phyloP scores from a whole-genome alignment of 176 grass and related monocot genomes.

The Avena eriantha region DNA sequence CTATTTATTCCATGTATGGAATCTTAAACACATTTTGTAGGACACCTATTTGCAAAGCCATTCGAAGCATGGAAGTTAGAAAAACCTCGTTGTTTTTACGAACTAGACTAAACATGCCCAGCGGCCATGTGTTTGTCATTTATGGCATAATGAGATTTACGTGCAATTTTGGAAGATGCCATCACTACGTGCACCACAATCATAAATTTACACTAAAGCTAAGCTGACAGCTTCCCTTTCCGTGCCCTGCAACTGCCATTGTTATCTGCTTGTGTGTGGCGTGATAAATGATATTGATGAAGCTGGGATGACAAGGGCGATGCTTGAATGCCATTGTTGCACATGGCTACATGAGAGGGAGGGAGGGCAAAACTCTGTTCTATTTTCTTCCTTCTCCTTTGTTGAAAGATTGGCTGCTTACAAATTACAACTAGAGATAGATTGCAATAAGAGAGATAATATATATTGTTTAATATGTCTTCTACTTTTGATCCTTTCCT shows the following conservation, averaged over 20 bases:
- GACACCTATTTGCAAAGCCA: background rate
- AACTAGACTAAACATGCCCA: slow-evolving; percentile 31
- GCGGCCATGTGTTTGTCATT: background rate
- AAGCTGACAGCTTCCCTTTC: background rate
- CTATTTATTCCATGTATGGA: background rate
- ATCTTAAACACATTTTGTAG: slow-evolving; percentile 16
- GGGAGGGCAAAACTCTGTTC: background rate
- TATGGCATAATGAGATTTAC: slow-evolving; percentile 14
- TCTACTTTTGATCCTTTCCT: slow-evolving; percentile 16
- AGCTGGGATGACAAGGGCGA: background rate
- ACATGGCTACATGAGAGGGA: background rate
- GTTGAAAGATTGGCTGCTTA: slow-evolving; percentile 32
- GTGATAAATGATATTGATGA: background rate
- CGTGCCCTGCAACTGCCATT: background rate
- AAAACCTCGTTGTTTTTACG: background rate
- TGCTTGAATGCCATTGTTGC: background rate
- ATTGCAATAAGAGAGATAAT: slow-evolving; percentile 7
- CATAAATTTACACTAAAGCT: background rate
- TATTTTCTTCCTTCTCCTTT: slow-evolving; percentile 10
- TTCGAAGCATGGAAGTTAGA: background rate
- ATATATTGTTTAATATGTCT: background rate
- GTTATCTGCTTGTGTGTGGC: background rate
- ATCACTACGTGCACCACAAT: slow-evolving; percentile 8
- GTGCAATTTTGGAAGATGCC: slow-evolving; percentile 1
- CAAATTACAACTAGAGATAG: slow-evolving; percentile 22